Evolutionary conservation across 2,329 filamentous ascomycete species (phyloP).

Genomic region (Claviceps fusiformis): DNA sequence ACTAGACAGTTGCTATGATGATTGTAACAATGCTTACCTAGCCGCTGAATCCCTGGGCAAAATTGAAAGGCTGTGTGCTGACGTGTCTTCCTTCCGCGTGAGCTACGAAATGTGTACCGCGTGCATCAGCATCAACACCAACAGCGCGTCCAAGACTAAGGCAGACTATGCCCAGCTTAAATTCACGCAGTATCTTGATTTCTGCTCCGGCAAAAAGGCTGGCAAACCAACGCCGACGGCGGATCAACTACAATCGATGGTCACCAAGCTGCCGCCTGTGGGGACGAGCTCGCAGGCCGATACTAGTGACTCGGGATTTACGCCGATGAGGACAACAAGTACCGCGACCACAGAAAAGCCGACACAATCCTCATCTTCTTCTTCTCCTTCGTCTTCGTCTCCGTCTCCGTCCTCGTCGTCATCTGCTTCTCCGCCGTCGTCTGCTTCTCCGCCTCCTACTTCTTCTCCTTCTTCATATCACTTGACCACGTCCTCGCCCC

Average conservation of each 20-base stretch:
- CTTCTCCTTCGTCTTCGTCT: background rate
- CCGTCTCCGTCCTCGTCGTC: background rate
- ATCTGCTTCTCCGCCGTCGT: background rate
- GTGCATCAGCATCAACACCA: constrained; percentile 24
- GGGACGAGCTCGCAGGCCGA: constrained; percentile 15
- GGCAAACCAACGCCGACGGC: constrained; percentile 6
- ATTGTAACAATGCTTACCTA: constrained; percentile 40
- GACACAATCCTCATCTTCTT: background rate
- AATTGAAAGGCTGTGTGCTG: constrained; percentile 28
- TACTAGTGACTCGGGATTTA: constrained; percentile 12
- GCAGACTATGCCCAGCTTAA: constrained; percentile 21
- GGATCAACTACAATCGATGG: constrained; percentile 12
- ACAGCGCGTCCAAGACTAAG: constrained; percentile 13
- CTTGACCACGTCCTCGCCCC: background rate
- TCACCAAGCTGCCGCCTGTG: constrained; percentile 11
- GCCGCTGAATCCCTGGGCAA: constrained; percentile 37
- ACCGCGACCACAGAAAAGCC: background rate
- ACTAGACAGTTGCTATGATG: constrained; percentile 36
- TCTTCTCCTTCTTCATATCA: background rate
- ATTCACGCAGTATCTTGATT: constrained; percentile 32
- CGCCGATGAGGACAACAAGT: constrained; percentile 4
- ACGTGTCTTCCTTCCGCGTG: constrained; percentile 26
- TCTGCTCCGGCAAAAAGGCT: constrained; percentile 23
- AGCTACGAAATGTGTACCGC: constrained; percentile 23
- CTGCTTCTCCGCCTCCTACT: background rate